Evolutionary conservation across 2,329 filamentous ascomycete species (phyloP).

Genomic region (Talaromyces albobiverticillius): DNA sequence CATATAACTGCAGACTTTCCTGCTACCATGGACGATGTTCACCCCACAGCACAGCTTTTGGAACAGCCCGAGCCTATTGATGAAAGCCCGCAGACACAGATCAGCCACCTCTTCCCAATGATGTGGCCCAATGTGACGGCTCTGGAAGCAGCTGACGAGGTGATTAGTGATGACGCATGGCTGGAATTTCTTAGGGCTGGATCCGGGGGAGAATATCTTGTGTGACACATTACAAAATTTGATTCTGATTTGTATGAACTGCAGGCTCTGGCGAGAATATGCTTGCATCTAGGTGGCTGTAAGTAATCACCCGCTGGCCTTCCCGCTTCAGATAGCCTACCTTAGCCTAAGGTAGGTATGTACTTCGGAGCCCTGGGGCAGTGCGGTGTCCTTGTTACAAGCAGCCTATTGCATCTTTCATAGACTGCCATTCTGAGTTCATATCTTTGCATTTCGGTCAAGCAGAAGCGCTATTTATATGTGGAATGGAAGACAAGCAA

Average conservation of each 20-base stretch:
- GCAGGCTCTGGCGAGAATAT: too few species aligned
- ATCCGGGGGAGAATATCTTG: neutral
- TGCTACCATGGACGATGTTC: slow-evolving; percentile 16
- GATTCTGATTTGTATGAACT: neutral
- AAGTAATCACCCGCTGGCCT: too few species aligned
- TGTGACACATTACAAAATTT: neutral
- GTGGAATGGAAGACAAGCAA: too few species aligned
- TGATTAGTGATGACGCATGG: slow-evolving; percentile 1
- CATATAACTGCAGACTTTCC: neutral
- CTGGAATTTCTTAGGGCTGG: slow-evolving; percentile 1
- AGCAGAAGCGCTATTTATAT: too few species aligned
- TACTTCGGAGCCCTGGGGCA: too few species aligned
- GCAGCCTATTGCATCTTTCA: too few species aligned
- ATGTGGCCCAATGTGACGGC: slow-evolving; percentile 21
- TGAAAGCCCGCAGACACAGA: slow-evolving; percentile 23
- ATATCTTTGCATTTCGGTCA: too few species aligned
- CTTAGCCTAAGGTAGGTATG: too few species aligned
- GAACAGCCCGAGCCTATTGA: slow-evolving; percentile 9
- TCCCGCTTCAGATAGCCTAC: too few species aligned
- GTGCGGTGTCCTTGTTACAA: too few species aligned
- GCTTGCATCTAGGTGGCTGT: too few species aligned
- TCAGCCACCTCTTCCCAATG: slow-evolving; percentile 22
- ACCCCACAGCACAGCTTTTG: slow-evolving; percentile 12
- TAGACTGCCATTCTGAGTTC: too few species aligned
- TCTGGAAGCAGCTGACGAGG: neutral